A percentile compares a stretch with the other conserved stretches of the same genome.
phyloP scores from a whole-genome alignment of 306 rosid species.

The Inga leiocalycina region DNA sequence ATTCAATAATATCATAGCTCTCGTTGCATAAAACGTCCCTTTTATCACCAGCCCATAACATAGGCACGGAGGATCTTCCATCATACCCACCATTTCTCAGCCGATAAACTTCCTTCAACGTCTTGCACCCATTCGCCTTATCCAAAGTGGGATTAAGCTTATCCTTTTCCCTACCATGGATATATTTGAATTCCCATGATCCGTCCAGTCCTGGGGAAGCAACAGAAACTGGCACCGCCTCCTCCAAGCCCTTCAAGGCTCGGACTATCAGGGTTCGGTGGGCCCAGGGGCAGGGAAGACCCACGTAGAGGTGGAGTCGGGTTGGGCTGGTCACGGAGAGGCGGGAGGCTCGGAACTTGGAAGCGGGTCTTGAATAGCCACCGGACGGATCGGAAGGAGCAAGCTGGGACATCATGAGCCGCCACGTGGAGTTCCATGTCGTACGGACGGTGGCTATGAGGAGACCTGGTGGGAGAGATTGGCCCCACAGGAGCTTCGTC shows the following conservation, averaged over 20 bases:
- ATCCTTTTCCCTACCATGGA: slow-evolving; percentile 4
- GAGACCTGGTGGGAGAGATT: slow-evolving; percentile 82
- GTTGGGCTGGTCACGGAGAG: slow-evolving; percentile 29
- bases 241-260: slow-evolving; percentile 78
- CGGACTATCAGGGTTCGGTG: slow-evolving; percentile 88
- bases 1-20: slow-evolving; percentile 70
- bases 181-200: slow-evolving; percentile 71
- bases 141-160: slow-evolving; percentile 55
- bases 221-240: slow-evolving; percentile 66
- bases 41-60: slow-evolving; percentile 63
- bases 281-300: slow-evolving; percentile 97
- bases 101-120: slow-evolving; percentile 71
- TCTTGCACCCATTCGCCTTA: slow-evolving; percentile 58
- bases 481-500: slow-evolving; percentile 87
- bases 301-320: slow-evolving; percentile 75
- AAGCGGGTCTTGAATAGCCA: slow-evolving; percentile 69
- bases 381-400: slow-evolving; percentile 87
- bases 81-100: slow-evolving; percentile 64
- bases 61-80: slow-evolving; percentile 82
- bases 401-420: slow-evolving; percentile 89
- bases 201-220: slow-evolving; percentile 82
- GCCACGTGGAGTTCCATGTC: slow-evolving; percentile 87
- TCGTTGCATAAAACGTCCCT: slow-evolving; percentile 81
- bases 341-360: slow-evolving; percentile 59
- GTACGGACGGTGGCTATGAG: slow-evolving; percentile 79